Evolutionary conservation across 1,139 yeast species (phyloP), one percentile per base, ranked within the genome.

Genomic region (Yamadazyma triangularis): DNA sequence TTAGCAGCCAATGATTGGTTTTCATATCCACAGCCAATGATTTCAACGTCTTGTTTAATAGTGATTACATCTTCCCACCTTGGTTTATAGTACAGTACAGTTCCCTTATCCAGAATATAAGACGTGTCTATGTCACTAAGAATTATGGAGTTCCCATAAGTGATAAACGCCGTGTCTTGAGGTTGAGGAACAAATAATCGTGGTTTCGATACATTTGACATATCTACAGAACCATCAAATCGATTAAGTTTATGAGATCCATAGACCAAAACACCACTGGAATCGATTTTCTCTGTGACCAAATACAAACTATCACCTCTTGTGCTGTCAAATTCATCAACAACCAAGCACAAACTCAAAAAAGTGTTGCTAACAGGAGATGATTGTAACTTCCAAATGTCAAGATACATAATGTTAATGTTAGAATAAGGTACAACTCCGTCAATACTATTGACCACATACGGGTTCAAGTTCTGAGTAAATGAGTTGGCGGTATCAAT

Each of bases 11-110:
- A 13, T 4, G 56, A 40, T 30, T 54, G 60, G 59, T 50, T 51
- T 44, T 77, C 84, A 38, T 62, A 63, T 1, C 87, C 88, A 35
- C 64, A 62, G 0, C 91, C 91, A 20, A 82, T 58, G 11, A 86
- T 62, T 1, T 65, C 59, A 2, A 80, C 71, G 11, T 70, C 65
- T 2, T 68, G 43, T 36, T 73, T 73, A 40, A 87, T 70, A 11
- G 70, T 63, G 13, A 87, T 63, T 7, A 74, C 64, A 48, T 87
- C 96, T 53, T 87, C 95, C 94, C 95, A 85, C 48, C 80, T 68
- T 16, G 80, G 73, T 31, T 63, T 65, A 40, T 70, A 66, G 44
- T 73, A 72, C 30, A 64, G 58, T 24, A 60, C 60, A 1, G 59
- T 41, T 6, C 51, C 42, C 12, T 44, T 36, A 0, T 54, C 42